Base-by-base conservation (phyloP, 495 filamentous ascomycete species). In the Amphirosellinia nigrospora region DNA sequence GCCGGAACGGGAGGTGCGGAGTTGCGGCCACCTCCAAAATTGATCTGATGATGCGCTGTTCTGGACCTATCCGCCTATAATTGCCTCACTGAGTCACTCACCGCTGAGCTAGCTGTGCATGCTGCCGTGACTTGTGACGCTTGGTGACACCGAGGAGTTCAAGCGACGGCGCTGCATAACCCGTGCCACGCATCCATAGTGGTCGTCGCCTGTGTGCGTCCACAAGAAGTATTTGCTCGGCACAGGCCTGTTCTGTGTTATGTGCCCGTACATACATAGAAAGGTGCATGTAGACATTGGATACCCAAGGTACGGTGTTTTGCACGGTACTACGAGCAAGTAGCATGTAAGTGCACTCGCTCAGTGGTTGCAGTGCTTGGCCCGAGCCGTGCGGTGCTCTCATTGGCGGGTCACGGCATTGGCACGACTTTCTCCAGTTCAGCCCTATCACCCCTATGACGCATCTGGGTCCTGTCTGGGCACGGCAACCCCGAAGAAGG, bases 361-460 rank as follows among this genome's bases (percentile, higher is more conserved):
- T 15, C 50, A 15, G 23, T 53, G 1, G 50, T 13, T 53, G 50
- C 13, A 10, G 50, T 26, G 23, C 23, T 23, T 28, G 30, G 48
- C 16, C 3, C 16, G 43, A 19, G 4, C 1, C 13, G 11, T 16
- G 26, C 15, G 36, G 56, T 21, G 21, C 34, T 61, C 34, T 61
- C 7, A 61, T 61, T 61, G 58, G 36, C 16, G 58, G 58, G 32
- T 58, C 8, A 58, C 58, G 13, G 45, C n/a, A 66, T 53, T 55
- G 23, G 50, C 50, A 66, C 21, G n/a, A 53, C 34, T 34, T 56
- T 43, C 64, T 56, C 48, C 53, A 64, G 60, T 48, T 70, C 68
- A 70, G 68, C 68, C 68, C 68, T 70, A 70, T 70, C 59, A 63
- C 68, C 68, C 66, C 56, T 62, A 70, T 70, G 68, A 70, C 68